These are phyloP conservation scores for Exophiala lecanii-corni DNA, from an alignment of 2,329 filamentous ascomycete species.

Conservation along the genomic window DNA sequence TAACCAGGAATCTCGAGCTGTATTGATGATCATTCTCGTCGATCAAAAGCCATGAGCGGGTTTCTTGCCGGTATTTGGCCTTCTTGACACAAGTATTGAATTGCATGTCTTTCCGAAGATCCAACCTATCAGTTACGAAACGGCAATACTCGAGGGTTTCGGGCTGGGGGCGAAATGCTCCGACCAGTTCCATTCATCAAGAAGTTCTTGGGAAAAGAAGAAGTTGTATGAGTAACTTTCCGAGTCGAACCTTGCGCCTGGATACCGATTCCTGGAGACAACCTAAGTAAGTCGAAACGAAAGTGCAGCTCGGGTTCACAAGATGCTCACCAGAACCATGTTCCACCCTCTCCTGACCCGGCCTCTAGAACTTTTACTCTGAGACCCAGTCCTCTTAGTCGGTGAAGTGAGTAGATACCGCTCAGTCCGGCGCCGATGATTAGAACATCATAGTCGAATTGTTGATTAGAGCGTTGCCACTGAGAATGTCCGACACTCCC, in stretches of 20 bases:
- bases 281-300: no score
- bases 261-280: slow-evolving; percentile 48
- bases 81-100: slow-evolving; percentile 26
- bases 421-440: slow-evolving; percentile 22
- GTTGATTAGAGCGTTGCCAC: background rate
- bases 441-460: slow-evolving; percentile 15
- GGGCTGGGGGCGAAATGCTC: slow-evolving; percentile 36
- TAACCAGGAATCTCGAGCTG: slow-evolving; percentile 17
- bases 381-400: slow-evolving; percentile 30
- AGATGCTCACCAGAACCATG: slow-evolving; percentile 41
- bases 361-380: slow-evolving; percentile 34
- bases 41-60: slow-evolving; percentile 11
- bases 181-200: slow-evolving; percentile 42
- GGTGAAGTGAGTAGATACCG: slow-evolving; percentile 26
- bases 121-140: slow-evolving; percentile 36
- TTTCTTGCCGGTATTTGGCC: slow-evolving; percentile 35
- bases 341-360: slow-evolving; percentile 30
- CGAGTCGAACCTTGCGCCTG: slow-evolving; percentile 52
- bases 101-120: slow-evolving; percentile 35
- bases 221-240: slow-evolving; percentile 52
- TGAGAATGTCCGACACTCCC: background rate
- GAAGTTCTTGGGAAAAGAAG: slow-evolving; percentile 40
- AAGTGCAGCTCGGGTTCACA: no score
- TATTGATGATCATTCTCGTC: slow-evolving; percentile 13
- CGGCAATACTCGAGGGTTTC: slow-evolving; percentile 40